Evolutionary conservation across 345 rosid species (phyloP), one percentile per base, ranked within the genome.

Genomic region (Physaria fendleri): DNA sequence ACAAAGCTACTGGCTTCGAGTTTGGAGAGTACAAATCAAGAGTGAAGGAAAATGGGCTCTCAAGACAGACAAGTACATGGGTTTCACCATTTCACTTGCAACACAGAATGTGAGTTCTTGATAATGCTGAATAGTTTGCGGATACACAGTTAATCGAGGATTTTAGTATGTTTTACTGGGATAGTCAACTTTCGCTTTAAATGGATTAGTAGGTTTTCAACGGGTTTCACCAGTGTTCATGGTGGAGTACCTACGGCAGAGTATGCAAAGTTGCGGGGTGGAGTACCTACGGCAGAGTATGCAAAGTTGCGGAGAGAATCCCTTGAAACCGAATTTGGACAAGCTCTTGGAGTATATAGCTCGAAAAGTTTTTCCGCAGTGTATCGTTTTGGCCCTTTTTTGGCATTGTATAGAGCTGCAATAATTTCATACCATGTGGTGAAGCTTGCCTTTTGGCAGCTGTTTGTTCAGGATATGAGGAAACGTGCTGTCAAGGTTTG

Each of bases 231-330:
- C 59, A 93, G 96, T 39, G 77, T 89, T 59, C 96, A 93, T 51
- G 95, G 90, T 23, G 92, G 72, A 71, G 81, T 81, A 71, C 95
- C 96, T 17, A 83, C 96, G 7, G 79, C 77, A 8, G 85, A 87
- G 69, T 90, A 89, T 57, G 96, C 96, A 25, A 93, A 84, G 70
- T 62, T 79, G 80, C 82, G 97, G 77, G 87, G 84, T 23, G 92
- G 72, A 71, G 81, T 81, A 71, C 95, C 96, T 17, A 83, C 96
- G 7, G 79, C 77, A 8, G 85, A 87, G 69, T 90, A 89, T 57
- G 96, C 96, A 25, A 93, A 84, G 70, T 62, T 79, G 80, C 82
- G 97, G 77, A 89, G 84, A 84, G 95, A 93, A 72, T 89, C 96
- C n/a, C 82, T 93, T 38, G 99, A 89, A 76, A 85, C 82, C 52